Evolutionary conservation across 2,329 filamentous ascomycete genomes (phyloP), one percentile per base, ranked within the genome.

Genomic region (Pestalotiopsis sp.): DNA sequence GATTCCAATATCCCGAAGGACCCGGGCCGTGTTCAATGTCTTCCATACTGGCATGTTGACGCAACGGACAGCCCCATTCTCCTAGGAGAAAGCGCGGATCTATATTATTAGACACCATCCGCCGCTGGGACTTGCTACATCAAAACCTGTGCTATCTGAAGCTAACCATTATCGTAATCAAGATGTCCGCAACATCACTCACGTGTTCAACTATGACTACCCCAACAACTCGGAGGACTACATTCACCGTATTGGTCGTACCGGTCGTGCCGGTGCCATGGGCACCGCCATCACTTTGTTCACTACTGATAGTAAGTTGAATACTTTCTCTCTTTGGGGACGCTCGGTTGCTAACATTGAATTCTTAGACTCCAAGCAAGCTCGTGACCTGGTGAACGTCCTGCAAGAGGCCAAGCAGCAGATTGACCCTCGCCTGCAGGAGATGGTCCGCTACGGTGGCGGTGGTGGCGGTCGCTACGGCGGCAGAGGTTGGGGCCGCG

Each of bases 161-260:
- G 90, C 94, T 97, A 97, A 97, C 93, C 88, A 89, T 81, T 85
- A 12, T 85, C 78, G 77, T 77, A 79, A 78, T 79, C 80, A 98
- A 98, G 96, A 99, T 92, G 96, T 99, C 87, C 95, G 95, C 86
- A 97, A 99, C 89, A 99, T 99, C 87, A 98, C 96, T 85, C 96
- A 99, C 87, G 96, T 99, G 85, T 90, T 99, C 86, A 98, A 98
- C 91, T 98, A 98, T 93, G 96, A 98, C 83, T 98, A 98, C 85
- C 95, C 95, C 82, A 98, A 98, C 88, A 98, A 98, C 84, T 90
- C 96, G 78, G 96, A 99, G 86, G 95, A 98, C 80, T 98, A 98
- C 79, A 97, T 98, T 76, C 96, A 98, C 81, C 93, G 96, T 82
- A 96, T 95, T 82, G 96, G 96, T 78, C 93, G 96, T 85, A 98